Evolutionary conservation across 2,329 filamentous ascomycete genomes (phyloP).

Genomic region (Mycosphaerella sp.): DNA sequence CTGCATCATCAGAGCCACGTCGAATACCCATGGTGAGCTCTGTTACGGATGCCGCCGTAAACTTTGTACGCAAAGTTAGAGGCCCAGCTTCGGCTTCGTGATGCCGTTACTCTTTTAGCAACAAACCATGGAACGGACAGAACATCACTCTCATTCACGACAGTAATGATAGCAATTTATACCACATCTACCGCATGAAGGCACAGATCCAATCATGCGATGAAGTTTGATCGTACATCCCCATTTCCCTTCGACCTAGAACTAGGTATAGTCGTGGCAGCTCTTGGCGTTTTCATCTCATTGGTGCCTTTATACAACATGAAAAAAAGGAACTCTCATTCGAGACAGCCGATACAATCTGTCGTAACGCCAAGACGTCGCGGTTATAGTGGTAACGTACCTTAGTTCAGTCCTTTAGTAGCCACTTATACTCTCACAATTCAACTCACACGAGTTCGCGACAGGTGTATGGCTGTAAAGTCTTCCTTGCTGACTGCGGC

Average conservation of each 20-base stretch:
- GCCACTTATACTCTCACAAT: too few relatives aligned
- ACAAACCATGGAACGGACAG: neutral
- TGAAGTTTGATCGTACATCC: neutral
- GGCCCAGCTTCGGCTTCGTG: slow-evolving; percentile 2
- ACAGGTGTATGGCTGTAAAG: neutral
- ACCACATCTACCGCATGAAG: neutral
- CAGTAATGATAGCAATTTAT: neutral
- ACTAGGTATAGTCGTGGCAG: neutral
- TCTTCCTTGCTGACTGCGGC: slow-evolving; percentile 9
- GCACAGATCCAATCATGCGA: neutral
- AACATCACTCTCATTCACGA: neutral
- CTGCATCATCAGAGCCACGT: neutral
- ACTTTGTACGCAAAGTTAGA: neutral
- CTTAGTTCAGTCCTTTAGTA: too few relatives aligned
- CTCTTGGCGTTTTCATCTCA: too few relatives aligned
- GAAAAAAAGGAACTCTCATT: too few relatives aligned
- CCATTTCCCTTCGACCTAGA: neutral
- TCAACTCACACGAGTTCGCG: slow-evolving; percentile 11
- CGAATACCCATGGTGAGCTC: slow-evolving; percentile 13
- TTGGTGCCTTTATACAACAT: too few relatives aligned
- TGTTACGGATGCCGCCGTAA: slow-evolving; percentile 2
- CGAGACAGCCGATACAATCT: too few relatives aligned
- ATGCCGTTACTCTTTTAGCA: neutral
- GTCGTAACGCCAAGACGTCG: neutral
- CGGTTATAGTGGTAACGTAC: slow-evolving; percentile 2